A percentile compares a stretch with the other conserved stretches of the same genome.
These are phyloP conservation scores for Zhuliangozyma blackwelliae DNA, from an alignment of 1,139 yeast genomes.

Conservation along the genomic window DNA sequence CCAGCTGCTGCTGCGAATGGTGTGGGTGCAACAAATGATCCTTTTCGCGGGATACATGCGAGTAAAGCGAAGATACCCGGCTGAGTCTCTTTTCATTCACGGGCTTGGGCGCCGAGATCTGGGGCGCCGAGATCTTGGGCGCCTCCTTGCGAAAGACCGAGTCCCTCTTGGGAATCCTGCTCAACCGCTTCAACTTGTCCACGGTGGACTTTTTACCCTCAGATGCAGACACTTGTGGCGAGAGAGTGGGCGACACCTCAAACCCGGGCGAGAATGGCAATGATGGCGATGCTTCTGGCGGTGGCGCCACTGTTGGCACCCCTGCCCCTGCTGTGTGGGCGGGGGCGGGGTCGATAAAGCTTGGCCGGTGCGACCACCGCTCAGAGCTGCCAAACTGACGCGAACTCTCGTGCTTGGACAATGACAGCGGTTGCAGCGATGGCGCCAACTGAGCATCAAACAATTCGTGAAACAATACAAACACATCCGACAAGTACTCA, in stretches of 20 bases:
- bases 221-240: too few species aligned
- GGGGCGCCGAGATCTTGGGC: constrained; percentile 1
- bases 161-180: constrained; percentile 8
- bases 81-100: not conserved
- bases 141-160: constrained; percentile 3
- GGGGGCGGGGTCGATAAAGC: constrained; percentile 35
- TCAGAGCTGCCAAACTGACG: constrained; percentile 10
- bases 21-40: too few species aligned
- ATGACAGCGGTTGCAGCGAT: too few species aligned
- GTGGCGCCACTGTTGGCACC: constrained; percentile 1
- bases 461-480: constrained; percentile 54
- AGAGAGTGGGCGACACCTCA: too few species aligned
- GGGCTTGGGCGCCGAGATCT: not conserved
- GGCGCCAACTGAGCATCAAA: constrained; percentile 35
- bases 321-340: not conserved
- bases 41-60: too few species aligned
- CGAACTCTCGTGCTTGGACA: constrained; percentile 11
- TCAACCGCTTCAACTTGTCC: constrained; percentile 10
- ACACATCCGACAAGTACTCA: constrained; percentile 63
- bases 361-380: constrained; percentile 48
- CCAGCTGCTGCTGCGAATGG: too few species aligned
- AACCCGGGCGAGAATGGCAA: constrained; percentile 1
- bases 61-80: too few species aligned
- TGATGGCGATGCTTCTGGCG: constrained; percentile 1
- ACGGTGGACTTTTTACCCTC: constrained; percentile 4